Conservation (phyloP, 441 rosid species). For the Manihot esculenta region DNA sequence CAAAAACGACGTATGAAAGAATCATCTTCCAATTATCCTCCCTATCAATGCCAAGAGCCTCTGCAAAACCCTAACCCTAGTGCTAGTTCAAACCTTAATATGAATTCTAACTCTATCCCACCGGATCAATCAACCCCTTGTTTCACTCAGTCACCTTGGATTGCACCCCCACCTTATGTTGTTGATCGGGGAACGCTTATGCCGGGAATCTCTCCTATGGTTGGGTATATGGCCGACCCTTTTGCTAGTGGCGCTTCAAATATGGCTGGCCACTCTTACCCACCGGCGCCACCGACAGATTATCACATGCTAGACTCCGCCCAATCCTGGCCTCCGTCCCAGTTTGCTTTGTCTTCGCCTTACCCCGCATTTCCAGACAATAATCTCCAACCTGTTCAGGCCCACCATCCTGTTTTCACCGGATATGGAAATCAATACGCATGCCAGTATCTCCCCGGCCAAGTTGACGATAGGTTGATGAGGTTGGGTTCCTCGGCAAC, state of each 20-base stretch:
- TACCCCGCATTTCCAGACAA: conserved; percentile 43
- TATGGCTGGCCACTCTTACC: conserved; percentile 37
- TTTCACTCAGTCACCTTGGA: conserved; percentile 43
- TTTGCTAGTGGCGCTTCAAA: conserved; percentile 36
- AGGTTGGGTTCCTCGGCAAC: conserved; percentile 75
- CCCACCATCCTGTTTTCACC: conserved; percentile 33
- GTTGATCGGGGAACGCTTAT: conserved; percentile 29
- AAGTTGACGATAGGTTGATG: conserved; percentile 43
- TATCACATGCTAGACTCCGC: conserved; percentile 56
- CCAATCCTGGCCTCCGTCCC: conserved; percentile 62
- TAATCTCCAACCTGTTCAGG: conserved; percentile 24
- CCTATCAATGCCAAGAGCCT: conserved; percentile 37
- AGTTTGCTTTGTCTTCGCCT: conserved; percentile 42
- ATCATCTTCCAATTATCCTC: conserved; percentile 24
- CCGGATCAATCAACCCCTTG: conserved; percentile 41
- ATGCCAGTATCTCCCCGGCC: conserved; percentile 44
- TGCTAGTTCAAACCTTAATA: conserved; percentile 25
- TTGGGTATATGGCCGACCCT: conserved; percentile 39
- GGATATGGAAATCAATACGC: conserved; percentile 60
- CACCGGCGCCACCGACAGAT: conserved; percentile 31
- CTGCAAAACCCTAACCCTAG: conserved; percentile 60
- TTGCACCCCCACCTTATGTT: conserved; percentile 28
- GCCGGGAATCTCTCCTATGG: conserved; percentile 30
- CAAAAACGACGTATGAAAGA: conserved; percentile 49
- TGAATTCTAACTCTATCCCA: conserved; percentile 31